A percentile compares a stretch with the other conserved stretches of the same genome.
These are phyloP conservation scores for Ophiostoma novo-ulmi DNA, from an alignment of 2,329 filamentous ascomycete species.

Conservation along the genomic window DNA sequence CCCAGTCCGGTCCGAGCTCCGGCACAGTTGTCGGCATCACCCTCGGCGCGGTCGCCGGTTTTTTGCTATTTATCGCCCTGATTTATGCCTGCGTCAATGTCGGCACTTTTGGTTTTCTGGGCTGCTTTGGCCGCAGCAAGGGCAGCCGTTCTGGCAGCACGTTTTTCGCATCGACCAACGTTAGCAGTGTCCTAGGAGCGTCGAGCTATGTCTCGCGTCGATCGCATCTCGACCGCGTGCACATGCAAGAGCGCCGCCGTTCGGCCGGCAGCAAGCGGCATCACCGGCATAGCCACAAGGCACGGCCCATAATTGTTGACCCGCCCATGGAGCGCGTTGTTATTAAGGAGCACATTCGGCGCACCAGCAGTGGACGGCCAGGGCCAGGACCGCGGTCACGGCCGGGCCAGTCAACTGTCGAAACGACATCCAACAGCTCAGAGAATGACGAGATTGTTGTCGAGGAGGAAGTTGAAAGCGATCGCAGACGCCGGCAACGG, in stretches of 20 bases:
- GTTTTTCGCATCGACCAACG: constrained; percentile 16
- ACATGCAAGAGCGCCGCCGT: neutral
- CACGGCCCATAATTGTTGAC: constrained; percentile 31
- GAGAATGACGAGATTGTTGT: constrained; percentile 22
- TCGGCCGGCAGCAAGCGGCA: constrained; percentile 23
- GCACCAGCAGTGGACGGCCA: constrained; percentile 3
- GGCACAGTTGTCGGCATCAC: constrained; percentile 41
- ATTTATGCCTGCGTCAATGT: constrained; percentile 35
- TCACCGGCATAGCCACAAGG: constrained; percentile 29
- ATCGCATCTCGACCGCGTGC: neutral
- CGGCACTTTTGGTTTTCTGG: constrained; percentile 29
- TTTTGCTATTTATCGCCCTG: constrained; percentile 35
- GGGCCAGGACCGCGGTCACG: constrained; percentile 1
- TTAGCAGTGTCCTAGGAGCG: constrained; percentile 28
- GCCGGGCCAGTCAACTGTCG: neutral
- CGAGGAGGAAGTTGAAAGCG: constrained; percentile 16
- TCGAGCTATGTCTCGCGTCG: constrained; percentile 29
- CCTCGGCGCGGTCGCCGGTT: constrained; percentile 42
- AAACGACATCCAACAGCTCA: constrained; percentile 15
- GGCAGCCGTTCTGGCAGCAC: constrained; percentile 24
- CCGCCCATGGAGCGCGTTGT: constrained; percentile 31
- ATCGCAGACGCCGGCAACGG: constrained; percentile 12
- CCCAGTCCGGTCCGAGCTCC: constrained; percentile 29
- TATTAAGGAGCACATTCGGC: constrained; percentile 22
- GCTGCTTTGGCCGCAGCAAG: neutral